These are phyloP conservation scores for Ogataea allantospora DNA, from an alignment of 805 yeast species.

Conservation along the genomic window DNA sequence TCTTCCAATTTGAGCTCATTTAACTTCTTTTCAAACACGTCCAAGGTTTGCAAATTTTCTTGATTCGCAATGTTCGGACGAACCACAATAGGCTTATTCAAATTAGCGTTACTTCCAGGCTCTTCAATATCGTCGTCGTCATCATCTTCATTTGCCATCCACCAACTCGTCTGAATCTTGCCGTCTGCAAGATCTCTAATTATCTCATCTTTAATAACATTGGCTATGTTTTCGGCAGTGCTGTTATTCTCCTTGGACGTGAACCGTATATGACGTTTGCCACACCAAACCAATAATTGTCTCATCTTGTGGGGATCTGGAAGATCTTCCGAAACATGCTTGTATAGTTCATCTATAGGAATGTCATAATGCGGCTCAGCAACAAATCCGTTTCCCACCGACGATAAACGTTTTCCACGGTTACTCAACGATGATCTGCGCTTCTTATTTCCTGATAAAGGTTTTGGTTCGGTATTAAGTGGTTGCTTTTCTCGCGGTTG, in stretches of 20 bases:
- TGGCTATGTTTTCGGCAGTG: conserved; percentile 48
- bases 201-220: conserved; percentile 62
- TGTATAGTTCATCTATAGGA: conserved; percentile 52
- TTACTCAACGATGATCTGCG: conserved; percentile 53
- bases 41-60: conserved; percentile 47
- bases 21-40: conserved; percentile 45
- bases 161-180: conserved; percentile 66
- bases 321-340: conserved; percentile 56
- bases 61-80: conserved; percentile 62
- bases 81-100: conserved; percentile 34
- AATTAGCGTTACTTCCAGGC: conserved; percentile 21
- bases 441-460: background rate
- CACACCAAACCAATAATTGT: conserved; percentile 68
- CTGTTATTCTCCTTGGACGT: conserved; percentile 16
- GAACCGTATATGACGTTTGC: conserved; percentile 43
- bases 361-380: conserved; percentile 68
- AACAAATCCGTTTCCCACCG: conserved; percentile 69
- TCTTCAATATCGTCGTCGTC: conserved; percentile 26
- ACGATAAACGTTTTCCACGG: conserved; percentile 71
- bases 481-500: conserved; percentile 3
- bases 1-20: conserved; percentile 45
- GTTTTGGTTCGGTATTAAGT: conserved; percentile 3
- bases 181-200: conserved; percentile 59
- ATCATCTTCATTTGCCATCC: conserved; percentile 39
- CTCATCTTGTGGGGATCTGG: conserved; percentile 76